Percentiles rank a stretch among this genome's conserved stretches.
These are phyloP conservation scores for Daldinia decipiens DNA, from an alignment of 495 filamentous ascomycete species.

Conservation along the genomic window DNA sequence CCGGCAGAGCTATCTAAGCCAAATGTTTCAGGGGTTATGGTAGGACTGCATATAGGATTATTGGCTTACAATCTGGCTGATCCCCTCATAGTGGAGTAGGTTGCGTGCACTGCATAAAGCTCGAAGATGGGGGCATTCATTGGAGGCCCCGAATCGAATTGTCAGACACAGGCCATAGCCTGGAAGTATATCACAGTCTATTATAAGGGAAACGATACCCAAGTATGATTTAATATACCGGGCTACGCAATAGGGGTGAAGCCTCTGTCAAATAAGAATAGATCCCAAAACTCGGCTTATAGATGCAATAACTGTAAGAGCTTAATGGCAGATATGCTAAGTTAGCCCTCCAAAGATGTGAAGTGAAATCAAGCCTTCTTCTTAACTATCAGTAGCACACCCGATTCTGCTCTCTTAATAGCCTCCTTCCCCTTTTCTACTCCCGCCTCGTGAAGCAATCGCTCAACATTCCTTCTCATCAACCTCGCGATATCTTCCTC, in stretches of 20 bases:
- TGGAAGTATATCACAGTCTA: neutral
- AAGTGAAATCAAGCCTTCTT: neutral
- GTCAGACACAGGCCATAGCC: neutral
- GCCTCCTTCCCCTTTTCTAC: slow-evolving; percentile 20
- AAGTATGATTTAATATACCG: too few species aligned
- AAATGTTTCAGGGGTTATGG: neutral
- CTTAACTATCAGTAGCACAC: neutral
- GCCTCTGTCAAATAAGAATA: neutral
- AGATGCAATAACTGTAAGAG: too few species aligned
- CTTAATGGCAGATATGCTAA: neutral
- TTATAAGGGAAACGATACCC: too few species aligned
- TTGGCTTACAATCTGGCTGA: neutral
- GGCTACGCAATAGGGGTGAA: neutral
- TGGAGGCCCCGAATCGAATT: neutral
- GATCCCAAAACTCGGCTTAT: neutral
- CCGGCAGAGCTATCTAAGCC: neutral
- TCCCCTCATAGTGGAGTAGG: neutral
- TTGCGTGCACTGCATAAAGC: neutral
- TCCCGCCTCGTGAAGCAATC: slow-evolving; percentile 10
- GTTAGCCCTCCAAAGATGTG: neutral
- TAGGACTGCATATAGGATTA: slow-evolving; percentile 1
- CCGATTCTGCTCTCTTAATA: neutral
- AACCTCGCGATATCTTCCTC: neutral
- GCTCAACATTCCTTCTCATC: neutral
- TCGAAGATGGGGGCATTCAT: neutral